Percentiles rank a stretch among this genome's conserved stretches.
Conservation (phyloP, 2,329 filamentous ascomycete species). For the Hymenotorrendiella dingleyae region DNA sequence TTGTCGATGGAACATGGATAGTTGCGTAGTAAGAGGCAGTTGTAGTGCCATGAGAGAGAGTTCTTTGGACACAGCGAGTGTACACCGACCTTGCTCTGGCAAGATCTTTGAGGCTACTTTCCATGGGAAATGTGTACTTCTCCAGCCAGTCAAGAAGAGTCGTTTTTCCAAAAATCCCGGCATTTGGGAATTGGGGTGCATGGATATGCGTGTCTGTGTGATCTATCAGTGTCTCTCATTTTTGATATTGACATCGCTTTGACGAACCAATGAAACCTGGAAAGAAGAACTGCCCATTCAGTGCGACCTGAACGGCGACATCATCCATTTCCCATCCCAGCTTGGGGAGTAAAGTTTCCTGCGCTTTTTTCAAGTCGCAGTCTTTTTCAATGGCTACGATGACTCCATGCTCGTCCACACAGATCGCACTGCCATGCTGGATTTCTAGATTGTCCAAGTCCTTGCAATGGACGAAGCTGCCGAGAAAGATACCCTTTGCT, state of each 20-base stretch:
- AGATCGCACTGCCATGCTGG: constrained; percentile 40
- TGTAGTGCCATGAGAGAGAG: constrained; percentile 85
- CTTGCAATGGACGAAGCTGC: constrained; percentile 55
- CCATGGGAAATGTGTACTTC: constrained; percentile 91
- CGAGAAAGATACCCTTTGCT: constrained; percentile 43
- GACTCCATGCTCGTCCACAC: constrained; percentile 45
- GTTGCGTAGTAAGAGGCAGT: constrained; percentile 95
- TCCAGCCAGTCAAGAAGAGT: constrained; percentile 92
- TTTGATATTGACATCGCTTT: not conserved
- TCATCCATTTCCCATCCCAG: constrained; percentile 30
- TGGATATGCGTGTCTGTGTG: constrained; percentile 84
- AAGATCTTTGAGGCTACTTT: constrained; percentile 64
- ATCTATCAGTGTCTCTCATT: constrained; percentile 18
- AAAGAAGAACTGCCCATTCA: constrained; percentile 67
- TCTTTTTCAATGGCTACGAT: constrained; percentile 34
- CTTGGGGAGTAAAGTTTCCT: constrained; percentile 27
- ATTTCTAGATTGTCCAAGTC: constrained; percentile 43
- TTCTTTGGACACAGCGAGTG: constrained; percentile 68
- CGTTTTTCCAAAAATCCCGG: constrained; percentile 86
- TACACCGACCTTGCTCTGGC: constrained; percentile 66
- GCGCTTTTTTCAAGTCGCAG: constrained; percentile 30
- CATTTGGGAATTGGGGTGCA: constrained; percentile 90
- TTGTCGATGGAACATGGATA: constrained; percentile 80
- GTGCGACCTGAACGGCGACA: constrained; percentile 15
- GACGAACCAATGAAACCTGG: constrained; percentile 69